phyloP scores from a whole-genome alignment of 345 rosid genomes.

The Mercurialis annua region DNA sequence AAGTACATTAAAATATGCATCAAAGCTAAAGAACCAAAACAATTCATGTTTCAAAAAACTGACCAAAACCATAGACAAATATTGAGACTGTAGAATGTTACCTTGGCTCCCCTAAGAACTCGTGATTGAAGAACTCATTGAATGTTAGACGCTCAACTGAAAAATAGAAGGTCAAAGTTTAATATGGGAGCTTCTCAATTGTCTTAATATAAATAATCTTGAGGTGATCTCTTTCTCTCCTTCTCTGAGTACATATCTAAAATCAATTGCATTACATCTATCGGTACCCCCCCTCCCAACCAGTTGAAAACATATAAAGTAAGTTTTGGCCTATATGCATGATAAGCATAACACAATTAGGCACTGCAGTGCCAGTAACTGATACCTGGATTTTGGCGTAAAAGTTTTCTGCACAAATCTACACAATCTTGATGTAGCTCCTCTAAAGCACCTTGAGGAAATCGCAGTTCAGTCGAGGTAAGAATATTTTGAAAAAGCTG shows the following conservation, averaged over 20 bases:
- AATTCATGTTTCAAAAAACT: background rate
- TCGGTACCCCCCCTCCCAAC: background rate
- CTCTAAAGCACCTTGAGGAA: constrained; percentile 53
- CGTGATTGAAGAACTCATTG: constrained; percentile 71
- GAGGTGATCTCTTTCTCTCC: no score
- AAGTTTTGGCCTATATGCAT: background rate
- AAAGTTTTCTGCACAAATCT: constrained; percentile 66
- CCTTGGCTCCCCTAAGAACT: constrained; percentile 58
- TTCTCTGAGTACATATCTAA: no score
- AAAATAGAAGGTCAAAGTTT: constrained; percentile 18
- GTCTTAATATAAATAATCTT: background rate
- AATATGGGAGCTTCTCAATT: background rate
- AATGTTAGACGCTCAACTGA: constrained; percentile 70
- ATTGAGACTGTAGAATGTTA: constrained; percentile 22
- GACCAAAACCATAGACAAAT: constrained; percentile 3
- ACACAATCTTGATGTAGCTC: constrained; percentile 72
- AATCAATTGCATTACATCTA: background rate
- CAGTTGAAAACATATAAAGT: background rate
- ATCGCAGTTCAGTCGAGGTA: constrained; percentile 60
- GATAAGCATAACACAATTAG: background rate
- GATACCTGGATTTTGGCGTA: constrained; percentile 64
- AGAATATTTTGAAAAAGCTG: constrained; percentile 81
- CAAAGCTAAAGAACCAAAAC: constrained; percentile 1
- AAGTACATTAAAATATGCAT: constrained; percentile 11
- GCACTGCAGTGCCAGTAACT: constrained; percentile 8